Evolutionary conservation across 352 stramenopile species (phyloP), one percentile per base, ranked within the genome.

Genomic region (Phytophthora multivora): DNA sequence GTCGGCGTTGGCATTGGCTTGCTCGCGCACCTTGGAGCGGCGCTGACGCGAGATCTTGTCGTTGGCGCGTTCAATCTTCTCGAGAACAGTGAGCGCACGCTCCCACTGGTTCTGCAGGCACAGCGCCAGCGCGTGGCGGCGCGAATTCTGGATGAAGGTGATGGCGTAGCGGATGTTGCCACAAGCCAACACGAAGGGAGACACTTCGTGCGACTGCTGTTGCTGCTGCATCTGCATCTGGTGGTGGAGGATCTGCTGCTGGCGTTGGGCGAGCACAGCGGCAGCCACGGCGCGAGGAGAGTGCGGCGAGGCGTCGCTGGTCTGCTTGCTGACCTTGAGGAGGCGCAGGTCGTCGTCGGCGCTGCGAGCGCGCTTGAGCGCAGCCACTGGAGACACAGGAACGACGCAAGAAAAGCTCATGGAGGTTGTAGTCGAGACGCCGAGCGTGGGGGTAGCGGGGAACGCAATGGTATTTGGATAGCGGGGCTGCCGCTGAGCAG

Each of bases 51-150:
- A 76, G 57, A 93, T 83, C 53, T 90, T 90, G 49, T 91, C 81
- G 63, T 88, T 91, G 35, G 83, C 83, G 19, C 81, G 81, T 62
- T 93, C 83, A 45, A 93, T 86, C 71, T 93, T 93, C 62, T 93
- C 83, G 12, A 93, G 72, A 50, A 93, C 81, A 36, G 63, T 69
- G 25, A 93, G 59, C 12, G 83, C 83, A 45, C 83, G 83, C 45
- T 90, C 77, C 76, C 81, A 93, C 51, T 93, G 67, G 67, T 90
- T 90, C 66, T 93, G 77, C 3, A 84, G 54, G 31, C 86, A 77
- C 58, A 93, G 71, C 31, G 73, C 73, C 12, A 93, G 63, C 35
- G 83, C 83, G 61, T 93, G 81, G 51, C 79, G 78, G 25, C 83
- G 81, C 46, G 83, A 90, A 56, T 89, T 84, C 64, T 88, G 83